These are phyloP conservation scores for Emiliania huxleyi DNA, from an alignment of 78 protist genomes.

Conservation along the genomic window DNA sequence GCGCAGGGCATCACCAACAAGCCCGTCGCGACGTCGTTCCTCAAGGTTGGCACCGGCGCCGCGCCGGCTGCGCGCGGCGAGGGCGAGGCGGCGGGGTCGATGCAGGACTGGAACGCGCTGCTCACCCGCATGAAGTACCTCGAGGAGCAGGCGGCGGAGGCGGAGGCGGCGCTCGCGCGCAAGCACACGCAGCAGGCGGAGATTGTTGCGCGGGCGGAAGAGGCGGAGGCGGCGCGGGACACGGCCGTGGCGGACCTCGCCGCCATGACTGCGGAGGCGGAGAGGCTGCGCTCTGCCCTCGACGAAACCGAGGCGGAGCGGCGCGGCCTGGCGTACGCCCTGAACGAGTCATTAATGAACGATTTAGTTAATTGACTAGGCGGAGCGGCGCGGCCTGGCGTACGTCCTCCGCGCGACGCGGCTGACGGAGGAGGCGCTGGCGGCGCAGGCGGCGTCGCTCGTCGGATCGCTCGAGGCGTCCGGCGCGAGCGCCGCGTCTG, in stretches of 20 bases:
- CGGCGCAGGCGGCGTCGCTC: neutral
- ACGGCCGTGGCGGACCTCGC: neutral
- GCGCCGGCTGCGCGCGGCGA: neutral
- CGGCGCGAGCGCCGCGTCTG: neutral
- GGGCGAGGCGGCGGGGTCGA: neutral
- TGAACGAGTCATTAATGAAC: no score
- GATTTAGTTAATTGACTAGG: no score
- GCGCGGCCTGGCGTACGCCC: neutral
- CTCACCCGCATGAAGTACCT: slow-evolving; percentile 10
- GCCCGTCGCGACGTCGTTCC: slow-evolving; percentile 42
- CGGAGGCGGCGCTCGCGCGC: slow-evolving; percentile 22
- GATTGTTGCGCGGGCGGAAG: slow-evolving; percentile 2
- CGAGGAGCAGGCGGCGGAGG: slow-evolving; percentile 15
- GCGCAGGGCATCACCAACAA: slow-evolving; percentile 50
- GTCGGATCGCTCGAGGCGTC: neutral
- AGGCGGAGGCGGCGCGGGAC: neutral
- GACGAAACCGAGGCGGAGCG: neutral
- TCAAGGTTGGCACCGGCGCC: neutral
- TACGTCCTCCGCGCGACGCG: neutral
- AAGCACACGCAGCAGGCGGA: slow-evolving; percentile 31
- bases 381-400: neutral
- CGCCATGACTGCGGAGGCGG: neutral
- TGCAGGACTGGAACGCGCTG: slow-evolving; percentile 47
- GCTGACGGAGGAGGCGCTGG: neutral
- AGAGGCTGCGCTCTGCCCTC: neutral